Percentiles rank a stretch among this genome's conserved stretches.
Evolutionary conservation across 345 rosid species (phyloP).

Genomic region (Reutealis trisperma): DNA sequence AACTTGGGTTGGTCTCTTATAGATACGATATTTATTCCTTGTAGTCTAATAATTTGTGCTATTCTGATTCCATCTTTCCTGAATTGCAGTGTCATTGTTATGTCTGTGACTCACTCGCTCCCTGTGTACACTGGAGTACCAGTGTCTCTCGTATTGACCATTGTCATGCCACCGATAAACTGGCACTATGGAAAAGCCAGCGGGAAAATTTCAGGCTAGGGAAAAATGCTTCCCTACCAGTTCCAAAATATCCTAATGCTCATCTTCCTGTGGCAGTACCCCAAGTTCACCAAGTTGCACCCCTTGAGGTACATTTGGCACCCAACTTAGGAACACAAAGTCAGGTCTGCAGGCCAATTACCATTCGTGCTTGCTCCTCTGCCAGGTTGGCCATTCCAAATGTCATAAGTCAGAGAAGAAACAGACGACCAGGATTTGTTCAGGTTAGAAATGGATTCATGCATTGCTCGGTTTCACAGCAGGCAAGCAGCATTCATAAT

Average conservation of each 20-base stretch:
- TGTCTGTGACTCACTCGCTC: slow-evolving; percentile 83
- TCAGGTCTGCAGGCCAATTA: slow-evolving; percentile 14
- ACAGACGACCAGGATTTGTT: slow-evolving; percentile 11
- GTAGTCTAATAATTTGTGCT: slow-evolving; percentile 1
- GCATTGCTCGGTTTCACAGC: slow-evolving; percentile 25
- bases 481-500: slow-evolving; percentile 31
- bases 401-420: slow-evolving; percentile 33
- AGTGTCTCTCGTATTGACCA: slow-evolving; percentile 50
- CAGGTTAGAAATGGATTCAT: slow-evolving; percentile 25
- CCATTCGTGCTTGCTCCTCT: slow-evolving; percentile 49
- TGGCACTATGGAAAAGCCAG: slow-evolving; percentile 55
- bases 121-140: slow-evolving; percentile 63
- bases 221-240: slow-evolving; percentile 26
- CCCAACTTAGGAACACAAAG: slow-evolving; percentile 23
- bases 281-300: slow-evolving; percentile 27
- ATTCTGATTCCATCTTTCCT: slow-evolving; percentile 12
- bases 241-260: slow-evolving; percentile 24
- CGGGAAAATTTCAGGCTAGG: slow-evolving; percentile 49
- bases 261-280: slow-evolving; percentile 20
- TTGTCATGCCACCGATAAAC: slow-evolving; percentile 84
- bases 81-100: slow-evolving; percentile 81
- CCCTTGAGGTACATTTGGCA: slow-evolving; percentile 14
- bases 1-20: neutral
- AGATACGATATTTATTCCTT: neutral
- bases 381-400: slow-evolving; percentile 27